Conservation (phyloP, 495 filamentous ascomycete genomes). For the Apiosordaria backusii region DNA sequence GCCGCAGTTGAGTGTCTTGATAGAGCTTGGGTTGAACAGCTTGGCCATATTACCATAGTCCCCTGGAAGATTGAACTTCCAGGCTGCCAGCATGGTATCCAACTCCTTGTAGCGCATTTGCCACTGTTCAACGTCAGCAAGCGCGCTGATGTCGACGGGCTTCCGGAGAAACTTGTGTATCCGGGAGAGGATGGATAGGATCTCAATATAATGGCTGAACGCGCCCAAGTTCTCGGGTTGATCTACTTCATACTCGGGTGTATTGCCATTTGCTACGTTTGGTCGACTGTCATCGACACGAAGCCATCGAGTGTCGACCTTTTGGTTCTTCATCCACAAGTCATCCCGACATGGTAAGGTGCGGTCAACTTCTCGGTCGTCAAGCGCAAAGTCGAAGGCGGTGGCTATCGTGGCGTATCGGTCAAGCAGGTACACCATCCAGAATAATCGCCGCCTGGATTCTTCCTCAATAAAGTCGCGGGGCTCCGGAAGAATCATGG, state of each 20-base stretch:
- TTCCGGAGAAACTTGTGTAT: slow-evolving; percentile 83
- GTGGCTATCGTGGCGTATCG: slow-evolving; percentile 85
- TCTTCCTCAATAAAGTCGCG: slow-evolving; percentile 88
- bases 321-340: slow-evolving; percentile 76
- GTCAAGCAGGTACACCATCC: slow-evolving; percentile 89
- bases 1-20: slow-evolving; percentile 66
- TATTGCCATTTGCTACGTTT: slow-evolving; percentile 9
- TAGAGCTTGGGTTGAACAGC: slow-evolving; percentile 60
- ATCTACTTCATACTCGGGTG: slow-evolving; percentile 59
- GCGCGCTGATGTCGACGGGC: slow-evolving; percentile 80
- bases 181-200: slow-evolving; percentile 77
- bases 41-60: slow-evolving; percentile 80
- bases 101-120: slow-evolving; percentile 80
- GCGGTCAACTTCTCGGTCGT: slow-evolving; percentile 84
- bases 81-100: slow-evolving; percentile 69
- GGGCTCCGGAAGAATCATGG: slow-evolving; percentile 75
- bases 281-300: slow-evolving; percentile 45
- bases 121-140: slow-evolving; percentile 84
- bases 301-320: slow-evolving; percentile 82
- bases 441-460: slow-evolving; percentile 75
- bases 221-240: slow-evolving; percentile 78
- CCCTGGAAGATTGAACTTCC: slow-evolving; percentile 76
- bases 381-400: slow-evolving; percentile 82
- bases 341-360: slow-evolving; percentile 83
- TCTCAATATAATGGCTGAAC: slow-evolving; percentile 82